Evolutionary conservation across 1,284 basidiomycete genomes (phyloP).

Genomic region (Pascua guehoae): DNA sequence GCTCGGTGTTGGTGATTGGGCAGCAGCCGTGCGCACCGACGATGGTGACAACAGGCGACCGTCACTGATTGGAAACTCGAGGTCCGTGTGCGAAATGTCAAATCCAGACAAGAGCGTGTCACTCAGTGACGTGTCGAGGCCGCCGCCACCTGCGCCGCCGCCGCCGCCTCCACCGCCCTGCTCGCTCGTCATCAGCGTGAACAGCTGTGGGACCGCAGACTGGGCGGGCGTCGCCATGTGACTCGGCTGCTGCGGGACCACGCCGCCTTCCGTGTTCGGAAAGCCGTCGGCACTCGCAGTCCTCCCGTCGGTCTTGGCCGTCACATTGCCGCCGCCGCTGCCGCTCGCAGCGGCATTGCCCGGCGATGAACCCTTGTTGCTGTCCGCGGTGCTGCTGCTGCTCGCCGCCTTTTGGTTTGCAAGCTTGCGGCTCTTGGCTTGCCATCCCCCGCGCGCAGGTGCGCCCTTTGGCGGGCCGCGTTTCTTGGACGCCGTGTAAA

Average conservation of each 20-base stretch:
- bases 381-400: background rate
- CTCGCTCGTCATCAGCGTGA: too few species aligned
- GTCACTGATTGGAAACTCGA: background rate
- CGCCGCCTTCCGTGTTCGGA: too few species aligned
- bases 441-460: conserved; percentile 8
- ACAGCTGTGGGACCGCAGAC: too few species aligned
- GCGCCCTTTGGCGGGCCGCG: conserved; percentile 19
- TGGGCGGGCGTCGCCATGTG: too few species aligned
- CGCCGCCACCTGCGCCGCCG: too few species aligned
- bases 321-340: too few species aligned
- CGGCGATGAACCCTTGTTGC: background rate
- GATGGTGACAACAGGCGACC: background rate
- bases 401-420: too few species aligned
- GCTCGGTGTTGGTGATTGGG: background rate
- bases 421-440: background rate
- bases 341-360: too few species aligned
- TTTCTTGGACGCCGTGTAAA: conserved; percentile 16
- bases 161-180: too few species aligned
- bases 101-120: background rate
- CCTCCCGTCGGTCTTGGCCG: background rate
- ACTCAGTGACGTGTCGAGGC: background rate
- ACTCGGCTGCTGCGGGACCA: too few species aligned
- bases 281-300: background rate
- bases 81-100: background rate
- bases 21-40: background rate